Percentiles rank a stretch among this genome's conserved stretches.
phyloP scores from a whole-genome alignment of 2,329 filamentous ascomycete species.

The Penicillium sp. region DNA sequence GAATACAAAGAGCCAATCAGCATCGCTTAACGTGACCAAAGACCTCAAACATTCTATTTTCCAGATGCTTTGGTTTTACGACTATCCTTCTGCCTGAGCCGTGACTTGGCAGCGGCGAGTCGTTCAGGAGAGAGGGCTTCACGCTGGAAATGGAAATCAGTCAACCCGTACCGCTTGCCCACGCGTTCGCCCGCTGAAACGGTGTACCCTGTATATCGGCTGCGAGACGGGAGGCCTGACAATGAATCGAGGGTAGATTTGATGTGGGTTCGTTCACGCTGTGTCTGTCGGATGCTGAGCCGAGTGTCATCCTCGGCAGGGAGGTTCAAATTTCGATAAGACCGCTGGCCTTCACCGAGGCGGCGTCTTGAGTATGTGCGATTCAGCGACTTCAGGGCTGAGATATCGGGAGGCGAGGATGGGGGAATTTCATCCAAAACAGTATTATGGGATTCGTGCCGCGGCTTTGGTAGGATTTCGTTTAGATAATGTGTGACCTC shows the following conservation, averaged over 20 bases:
- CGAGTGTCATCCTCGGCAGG: slow-evolving; percentile 17
- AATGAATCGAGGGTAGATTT: slow-evolving; percentile 32
- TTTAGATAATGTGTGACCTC: slow-evolving; percentile 27
- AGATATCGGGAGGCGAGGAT: slow-evolving; percentile 34
- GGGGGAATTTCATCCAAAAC: slow-evolving; percentile 21
- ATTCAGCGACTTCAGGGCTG: slow-evolving; percentile 23
- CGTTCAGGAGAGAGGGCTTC: slow-evolving; percentile 34
- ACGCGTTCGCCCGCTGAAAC: slow-evolving; percentile 23
- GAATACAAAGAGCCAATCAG: neutral
- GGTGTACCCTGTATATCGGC: slow-evolving; percentile 17
- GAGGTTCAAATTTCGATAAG: slow-evolving; percentile 27
- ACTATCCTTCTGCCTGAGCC: slow-evolving; percentile 32
- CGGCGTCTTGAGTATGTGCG: slow-evolving; percentile 22
- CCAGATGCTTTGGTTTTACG: slow-evolving; percentile 28
- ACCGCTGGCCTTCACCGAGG: slow-evolving; percentile 22
- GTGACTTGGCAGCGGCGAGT: slow-evolving; percentile 34
- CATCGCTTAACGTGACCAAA: neutral
- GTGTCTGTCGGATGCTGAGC: slow-evolving; percentile 16
- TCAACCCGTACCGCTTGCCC: slow-evolving; percentile 21
- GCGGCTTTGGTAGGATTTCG: slow-evolving; percentile 22
- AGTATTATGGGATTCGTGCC: slow-evolving; percentile 10
- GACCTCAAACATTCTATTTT: slow-evolving; percentile 30
- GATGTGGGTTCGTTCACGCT: slow-evolving; percentile 24
- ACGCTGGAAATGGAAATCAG: slow-evolving; percentile 21
- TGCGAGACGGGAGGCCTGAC: slow-evolving; percentile 19